Evolutionary conservation across 2,329 filamentous ascomycete species (phyloP), one percentile per base, ranked within the genome.

Genomic region (Pseudocercospora musae): DNA sequence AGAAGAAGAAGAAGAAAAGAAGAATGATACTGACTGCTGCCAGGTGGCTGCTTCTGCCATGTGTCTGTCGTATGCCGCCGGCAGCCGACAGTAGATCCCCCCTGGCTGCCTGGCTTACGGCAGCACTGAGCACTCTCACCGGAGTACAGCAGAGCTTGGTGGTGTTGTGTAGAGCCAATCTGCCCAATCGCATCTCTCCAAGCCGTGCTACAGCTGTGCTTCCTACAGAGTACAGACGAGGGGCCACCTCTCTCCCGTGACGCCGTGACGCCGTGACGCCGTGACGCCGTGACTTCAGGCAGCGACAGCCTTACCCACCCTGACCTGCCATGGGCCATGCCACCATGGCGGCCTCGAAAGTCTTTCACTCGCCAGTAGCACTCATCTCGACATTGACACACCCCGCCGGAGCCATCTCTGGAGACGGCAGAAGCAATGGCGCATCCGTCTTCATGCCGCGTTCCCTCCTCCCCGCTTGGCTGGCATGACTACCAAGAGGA

Each of bases 251-350:
- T 31, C 42, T 56, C 55, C 49, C 54, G 53, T 60, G 62, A 63
- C 62, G 62, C 53, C n/a, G n/a, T n/a, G n/a, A n/a, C n/a, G n/a
- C n/a, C n/a, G n/a, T n/a, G n/a, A n/a, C n/a, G n/a, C n/a, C n/a
- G n/a, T n/a, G n/a, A n/a, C n/a, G n/a, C n/a, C n/a, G n/a, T n/a
- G n/a, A n/a, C n/a, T n/a, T n/a, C n/a, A n/a, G n/a, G 6, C 61
- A 62, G 60, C 55, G n/a, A n/a, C 61, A 58, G 59, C 53, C 46
- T 53, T 56, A 21, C 62, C 59, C n/a, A n/a, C n/a, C n/a, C n/a
- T n/a, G n/a, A n/a, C n/a, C n/a, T n/a, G n/a, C n/a, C n/a, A n/a
- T 57, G 44, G 18, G n/a, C n/a, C n/a, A n/a, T n/a, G n/a, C n/a
- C n/a, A n/a, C n/a, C 5, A 44, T n/a, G 13, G 29, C 37, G 18